A percentile compares a stretch with the other conserved stretches of the same genome.
phyloP scores from a whole-genome alignment of 495 filamentous ascomycete genomes.

The Parmelia sp. region DNA sequence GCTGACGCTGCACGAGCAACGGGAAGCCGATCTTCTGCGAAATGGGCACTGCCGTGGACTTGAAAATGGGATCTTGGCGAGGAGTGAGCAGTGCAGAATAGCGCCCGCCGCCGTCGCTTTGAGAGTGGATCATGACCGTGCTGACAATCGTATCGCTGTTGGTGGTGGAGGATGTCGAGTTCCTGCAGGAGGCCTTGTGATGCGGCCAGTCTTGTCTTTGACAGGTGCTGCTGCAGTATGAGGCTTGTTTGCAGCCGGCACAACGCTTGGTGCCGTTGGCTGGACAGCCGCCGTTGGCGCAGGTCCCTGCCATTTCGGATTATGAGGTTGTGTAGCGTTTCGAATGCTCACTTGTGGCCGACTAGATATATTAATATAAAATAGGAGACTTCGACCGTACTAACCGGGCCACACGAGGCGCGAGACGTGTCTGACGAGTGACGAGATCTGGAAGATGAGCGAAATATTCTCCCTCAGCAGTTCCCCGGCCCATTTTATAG shows the following conservation, averaged over 20 bases:
- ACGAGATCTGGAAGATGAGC: no score
- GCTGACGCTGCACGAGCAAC: background rate
- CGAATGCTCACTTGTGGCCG: no score
- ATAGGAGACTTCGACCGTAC: no score
- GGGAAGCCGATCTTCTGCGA: background rate
- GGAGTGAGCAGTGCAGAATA: background rate
- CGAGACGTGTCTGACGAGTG: no score
- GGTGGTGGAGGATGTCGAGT: background rate
- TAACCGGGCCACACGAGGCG: no score
- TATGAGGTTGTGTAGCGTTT: background rate
- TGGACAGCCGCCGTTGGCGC: background rate
- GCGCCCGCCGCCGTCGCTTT: background rate
- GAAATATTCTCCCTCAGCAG: no score
- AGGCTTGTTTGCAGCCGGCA: conserved; percentile 6
- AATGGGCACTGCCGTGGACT: background rate
- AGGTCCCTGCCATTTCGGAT: background rate
- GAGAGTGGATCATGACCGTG: background rate
- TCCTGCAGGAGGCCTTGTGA: background rate
- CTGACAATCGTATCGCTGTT: background rate
- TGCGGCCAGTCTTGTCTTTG: conserved; percentile 8
- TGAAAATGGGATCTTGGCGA: background rate
- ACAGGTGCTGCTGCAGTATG: conserved; percentile 7
- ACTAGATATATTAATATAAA: background rate
- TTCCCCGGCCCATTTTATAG: no score
- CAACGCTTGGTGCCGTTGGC: conserved; percentile 14